These are phyloP conservation scores for Thelonectria rubi DNA, from an alignment of 2,329 filamentous ascomycete species.

Conservation along the genomic window DNA sequence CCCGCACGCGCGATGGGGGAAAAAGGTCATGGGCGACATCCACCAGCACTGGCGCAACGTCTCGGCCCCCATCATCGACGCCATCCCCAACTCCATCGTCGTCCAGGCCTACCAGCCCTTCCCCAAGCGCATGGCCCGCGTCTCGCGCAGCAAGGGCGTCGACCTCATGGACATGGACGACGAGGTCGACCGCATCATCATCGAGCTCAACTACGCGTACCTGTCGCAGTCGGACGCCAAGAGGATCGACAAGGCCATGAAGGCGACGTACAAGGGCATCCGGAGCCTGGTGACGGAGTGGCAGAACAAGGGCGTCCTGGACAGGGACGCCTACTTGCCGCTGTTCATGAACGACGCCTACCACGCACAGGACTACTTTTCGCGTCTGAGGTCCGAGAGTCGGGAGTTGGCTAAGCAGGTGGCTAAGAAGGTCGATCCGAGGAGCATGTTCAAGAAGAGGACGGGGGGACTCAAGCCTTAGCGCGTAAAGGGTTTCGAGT, in stretches of 20 bases:
- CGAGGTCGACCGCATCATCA: conserved; percentile 50
- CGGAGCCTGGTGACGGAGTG: conserved; percentile 25
- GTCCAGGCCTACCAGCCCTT: conserved; percentile 52
- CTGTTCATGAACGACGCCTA: conserved; percentile 56
- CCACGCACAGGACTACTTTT: conserved; percentile 54
- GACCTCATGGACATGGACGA: conserved; percentile 54
- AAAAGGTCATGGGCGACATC: conserved; percentile 42
- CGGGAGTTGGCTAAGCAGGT: conserved; percentile 47
- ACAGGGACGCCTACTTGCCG: conserved; percentile 49
- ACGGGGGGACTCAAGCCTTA: conserved; percentile 53
- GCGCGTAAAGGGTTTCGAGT: not conserved
- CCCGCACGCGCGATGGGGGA: conserved; percentile 40
- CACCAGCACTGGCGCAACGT: conserved; percentile 45
- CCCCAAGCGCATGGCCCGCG: conserved; percentile 47
- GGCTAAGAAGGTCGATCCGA: conserved; percentile 49
- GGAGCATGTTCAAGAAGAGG: conserved; percentile 49
- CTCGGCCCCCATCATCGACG: not conserved
- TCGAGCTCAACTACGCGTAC: conserved; percentile 56
- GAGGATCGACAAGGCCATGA: conserved; percentile 34
- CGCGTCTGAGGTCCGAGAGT: conserved; percentile 48
- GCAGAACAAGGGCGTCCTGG: conserved; percentile 46
- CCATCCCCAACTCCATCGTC: conserved; percentile 35
- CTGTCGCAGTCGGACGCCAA: conserved; percentile 40
- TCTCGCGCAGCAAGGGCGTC: conserved; percentile 45
- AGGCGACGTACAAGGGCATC: conserved; percentile 11